Base-by-base conservation (phyloP, 345 rosid species). In the Eutrema japonicum region DNA sequence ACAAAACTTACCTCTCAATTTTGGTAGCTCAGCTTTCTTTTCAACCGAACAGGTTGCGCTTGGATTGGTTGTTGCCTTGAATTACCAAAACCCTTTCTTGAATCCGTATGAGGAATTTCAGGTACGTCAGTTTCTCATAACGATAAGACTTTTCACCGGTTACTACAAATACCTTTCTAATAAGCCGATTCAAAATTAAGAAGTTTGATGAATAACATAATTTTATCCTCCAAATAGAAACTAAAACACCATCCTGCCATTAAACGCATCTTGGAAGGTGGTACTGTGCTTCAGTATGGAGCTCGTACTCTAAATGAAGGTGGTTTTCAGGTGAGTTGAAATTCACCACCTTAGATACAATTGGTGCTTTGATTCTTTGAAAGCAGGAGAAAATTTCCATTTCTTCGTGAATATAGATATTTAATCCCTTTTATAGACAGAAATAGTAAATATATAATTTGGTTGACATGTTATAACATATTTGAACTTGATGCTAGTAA, bases 231-330 rank as follows among this genome's bases (percentile, higher is more conserved):
- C 72, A 36, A 51, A 66, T 62, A 94, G 97, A 91, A 88, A 88
- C 83, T 94, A 49, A 94, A 94, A 78, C 97, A 87, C 78, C 98
- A 94, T 83, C 95, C 98, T 70, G 85, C 89, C 68, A 91, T 94
- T 77, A 88, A 83, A 82, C 58, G 85, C 8, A 73, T 88, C 76
- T 79, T 94, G 76, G 95, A 94, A 82, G 98, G 97, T 69, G 98
- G 97, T 45, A 86, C 81, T 50, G 95, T 89, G 56, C 81, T 94
- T 73, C 97, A 94, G 57, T 91, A 91, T 57, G 98, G 98, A 62
- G 98, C 98, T 77, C 95, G 98, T 60, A 88, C 97, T 50, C 79
- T 94, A 77, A 94, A 94, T 51, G 98, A 94, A 86, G 97, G 98
- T 71, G 98, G 98, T 71, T 82, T 94, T 75, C 98, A 94, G 95